A percentile compares a stretch with the other conserved stretches of the same genome.
Conservation (phyloP, 192 early-diverging fungal genomes). For the Geosiphon pyriformis region DNA sequence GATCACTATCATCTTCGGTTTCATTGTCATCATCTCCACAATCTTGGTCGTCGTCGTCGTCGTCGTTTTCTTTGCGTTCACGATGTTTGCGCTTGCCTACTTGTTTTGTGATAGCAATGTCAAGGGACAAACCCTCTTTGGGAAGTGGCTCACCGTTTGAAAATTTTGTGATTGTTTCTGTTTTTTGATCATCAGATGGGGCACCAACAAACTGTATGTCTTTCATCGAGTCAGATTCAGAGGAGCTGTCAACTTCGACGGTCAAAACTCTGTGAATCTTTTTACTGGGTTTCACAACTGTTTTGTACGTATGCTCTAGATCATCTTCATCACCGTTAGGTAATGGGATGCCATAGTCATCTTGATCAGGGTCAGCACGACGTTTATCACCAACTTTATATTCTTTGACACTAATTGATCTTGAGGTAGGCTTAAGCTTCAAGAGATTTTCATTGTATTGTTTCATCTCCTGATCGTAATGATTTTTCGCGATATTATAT, state of each 20-base stretch:
- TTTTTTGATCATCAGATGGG: neutral
- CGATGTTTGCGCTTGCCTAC: neutral
- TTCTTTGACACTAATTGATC: neutral
- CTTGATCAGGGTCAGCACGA: neutral
- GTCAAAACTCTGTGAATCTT: neutral
- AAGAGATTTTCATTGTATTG: neutral
- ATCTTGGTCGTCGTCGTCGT: neutral
- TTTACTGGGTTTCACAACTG: neutral
- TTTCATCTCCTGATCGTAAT: neutral
- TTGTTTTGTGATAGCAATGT: neutral
- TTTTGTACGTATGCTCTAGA: too few relatives aligned
- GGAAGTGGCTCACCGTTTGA: neutral
- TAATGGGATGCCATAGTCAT: neutral
- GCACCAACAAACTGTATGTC: neutral
- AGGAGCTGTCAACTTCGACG: neutral
- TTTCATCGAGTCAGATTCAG: neutral
- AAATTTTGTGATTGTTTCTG: neutral
- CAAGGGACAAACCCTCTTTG: neutral
- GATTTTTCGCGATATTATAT: neutral
- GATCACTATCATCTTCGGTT: neutral
- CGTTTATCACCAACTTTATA: neutral
- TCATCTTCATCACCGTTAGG: too few relatives aligned
- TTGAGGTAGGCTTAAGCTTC: neutral
- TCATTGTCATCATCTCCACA: neutral
- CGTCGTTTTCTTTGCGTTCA: neutral